Evolutionary conservation across 2,329 filamentous ascomycete species (phyloP).

Genomic region (Epicoccum sorghinum): DNA sequence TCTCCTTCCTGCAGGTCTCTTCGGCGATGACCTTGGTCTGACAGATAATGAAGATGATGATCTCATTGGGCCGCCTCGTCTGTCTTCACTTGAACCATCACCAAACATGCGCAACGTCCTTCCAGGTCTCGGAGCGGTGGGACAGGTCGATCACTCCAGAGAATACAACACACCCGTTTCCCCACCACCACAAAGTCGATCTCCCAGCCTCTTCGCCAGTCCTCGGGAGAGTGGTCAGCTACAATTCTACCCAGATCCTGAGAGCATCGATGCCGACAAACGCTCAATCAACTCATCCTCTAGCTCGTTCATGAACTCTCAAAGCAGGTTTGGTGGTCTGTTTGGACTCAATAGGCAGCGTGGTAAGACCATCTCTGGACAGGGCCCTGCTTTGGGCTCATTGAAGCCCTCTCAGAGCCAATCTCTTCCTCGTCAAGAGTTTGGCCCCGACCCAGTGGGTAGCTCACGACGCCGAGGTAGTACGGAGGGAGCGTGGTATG

Average conservation of each 20-base stretch:
- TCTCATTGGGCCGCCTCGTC: conserved; percentile 34
- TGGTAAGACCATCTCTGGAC: conserved; percentile 65
- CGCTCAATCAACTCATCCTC: conserved; percentile 55
- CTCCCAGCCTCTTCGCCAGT: conserved; percentile 55
- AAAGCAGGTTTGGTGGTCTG: conserved; percentile 63
- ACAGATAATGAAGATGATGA: conserved; percentile 43
- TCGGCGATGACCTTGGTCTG: conserved; percentile 67
- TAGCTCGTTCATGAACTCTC: conserved; percentile 57
- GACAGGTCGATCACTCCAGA: conserved; percentile 39
- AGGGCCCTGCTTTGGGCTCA: conserved; percentile 70
- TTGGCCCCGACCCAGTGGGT: conserved; percentile 55
- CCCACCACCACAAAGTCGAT: conserved; percentile 47
- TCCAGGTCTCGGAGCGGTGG: conserved; percentile 51
- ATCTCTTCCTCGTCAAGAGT: conserved; percentile 70
- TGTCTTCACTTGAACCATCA: conserved; percentile 34
- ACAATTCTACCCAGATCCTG: conserved; percentile 47
- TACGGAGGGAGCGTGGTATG: conserved; percentile 63
- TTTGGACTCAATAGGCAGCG: conserved; percentile 66
- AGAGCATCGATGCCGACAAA: conserved; percentile 52
- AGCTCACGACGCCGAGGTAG: conserved; percentile 62
- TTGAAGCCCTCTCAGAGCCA: conserved; percentile 76
- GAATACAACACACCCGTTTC: conserved; percentile 52
- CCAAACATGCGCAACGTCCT: conserved; percentile 42
- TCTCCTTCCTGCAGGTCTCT: conserved; percentile 72
- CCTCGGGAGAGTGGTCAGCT: conserved; percentile 56